phyloP scores from a whole-genome alignment of 805 yeast genomes.

The Starmera caribaea region DNA sequence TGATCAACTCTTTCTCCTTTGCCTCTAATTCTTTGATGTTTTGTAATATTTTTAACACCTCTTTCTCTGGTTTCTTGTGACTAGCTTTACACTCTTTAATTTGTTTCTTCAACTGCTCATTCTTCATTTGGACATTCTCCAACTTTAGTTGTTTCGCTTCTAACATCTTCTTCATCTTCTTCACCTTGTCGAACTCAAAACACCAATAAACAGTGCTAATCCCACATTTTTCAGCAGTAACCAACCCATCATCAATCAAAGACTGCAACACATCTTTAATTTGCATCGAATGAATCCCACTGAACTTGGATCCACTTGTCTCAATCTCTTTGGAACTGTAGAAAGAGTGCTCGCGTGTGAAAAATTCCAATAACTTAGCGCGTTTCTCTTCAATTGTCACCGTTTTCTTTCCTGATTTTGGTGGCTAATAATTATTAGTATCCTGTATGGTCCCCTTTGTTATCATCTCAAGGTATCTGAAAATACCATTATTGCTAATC shows the following conservation, averaged over 20 bases:
- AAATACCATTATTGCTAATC: too few relatives aligned
- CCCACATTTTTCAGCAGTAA: constrained; percentile 48
- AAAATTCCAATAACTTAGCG: constrained; percentile 26
- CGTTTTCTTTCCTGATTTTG: constrained; percentile 17
- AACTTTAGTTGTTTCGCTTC: constrained; percentile 7
- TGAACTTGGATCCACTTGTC: constrained; percentile 28
- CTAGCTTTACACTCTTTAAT: constrained; percentile 6
- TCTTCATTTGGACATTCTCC: constrained; percentile 8
- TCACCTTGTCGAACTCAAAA: constrained; percentile 25
- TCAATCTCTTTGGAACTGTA: constrained; percentile 45
- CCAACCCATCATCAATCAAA: constrained; percentile 39
- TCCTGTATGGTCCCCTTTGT: too few relatives aligned
- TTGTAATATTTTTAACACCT: constrained; percentile 3
- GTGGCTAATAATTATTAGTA: constrained; percentile 2
- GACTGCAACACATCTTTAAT: constrained; percentile 39
- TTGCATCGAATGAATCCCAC: constrained; percentile 43
- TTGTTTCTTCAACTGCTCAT: constrained; percentile 3
- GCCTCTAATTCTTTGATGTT: constrained; percentile 6
- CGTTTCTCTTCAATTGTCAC: constrained; percentile 32
- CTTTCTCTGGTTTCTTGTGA: not conserved
- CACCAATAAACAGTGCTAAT: constrained; percentile 42
- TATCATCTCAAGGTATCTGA: too few relatives aligned
- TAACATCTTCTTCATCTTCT: constrained; percentile 8
- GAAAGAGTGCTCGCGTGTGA: constrained; percentile 29
- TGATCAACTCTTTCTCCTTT: constrained; percentile 3